Base-by-base conservation (phyloP, 345 rosid species). In the Salix exigua region DNA sequence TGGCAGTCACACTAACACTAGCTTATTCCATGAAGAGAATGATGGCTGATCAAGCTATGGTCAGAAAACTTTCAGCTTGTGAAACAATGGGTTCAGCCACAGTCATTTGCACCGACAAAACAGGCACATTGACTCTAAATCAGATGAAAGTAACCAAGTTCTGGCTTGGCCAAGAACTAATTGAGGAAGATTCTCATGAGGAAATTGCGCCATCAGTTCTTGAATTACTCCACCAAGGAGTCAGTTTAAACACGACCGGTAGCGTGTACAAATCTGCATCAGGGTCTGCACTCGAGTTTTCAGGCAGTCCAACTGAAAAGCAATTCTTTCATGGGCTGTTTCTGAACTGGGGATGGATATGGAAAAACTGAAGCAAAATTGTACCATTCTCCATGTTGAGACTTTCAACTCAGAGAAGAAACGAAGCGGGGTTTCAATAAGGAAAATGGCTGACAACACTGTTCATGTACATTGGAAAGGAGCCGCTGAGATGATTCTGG, bases 31-130 rank as follows among this genome's bases (percentile, higher is more conserved):
- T 81, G 84, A 77, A 77, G 81, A 68, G 78, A 61, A 81, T 81
- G 84, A 81, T 81, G 84, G 74, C 67, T 26, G 84, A 81, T 65
- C 78, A 81, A 6, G 77, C 84, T 7, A 77, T 81, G 84, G 84
- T 81, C 60, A 73, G 84, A 63, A 81, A 73, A 42, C 84, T 81
- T 38, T 68, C 84, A 4, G 84, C 84, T 50, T 81, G 84, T 53
- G 84, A 81, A 77, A 81, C 84, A 1, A 81, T 81, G 84, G 84
- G 84, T 0, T 81, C 84, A 53, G 84, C 84, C 28, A 81, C 84
- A 12, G 72, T 73, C n/a, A 77, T 81, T 28, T 81, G 84, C 35
- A 77, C 81, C 30, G 84, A 81, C 78, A 81, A 81, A 64, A 81
- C 84, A 33, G 84, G 84, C 33, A 81, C 84, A 12, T 25, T 81